Evolutionary conservation across 2,329 filamentous ascomycete species (phyloP).

Genomic region (Capronia coronata): DNA sequence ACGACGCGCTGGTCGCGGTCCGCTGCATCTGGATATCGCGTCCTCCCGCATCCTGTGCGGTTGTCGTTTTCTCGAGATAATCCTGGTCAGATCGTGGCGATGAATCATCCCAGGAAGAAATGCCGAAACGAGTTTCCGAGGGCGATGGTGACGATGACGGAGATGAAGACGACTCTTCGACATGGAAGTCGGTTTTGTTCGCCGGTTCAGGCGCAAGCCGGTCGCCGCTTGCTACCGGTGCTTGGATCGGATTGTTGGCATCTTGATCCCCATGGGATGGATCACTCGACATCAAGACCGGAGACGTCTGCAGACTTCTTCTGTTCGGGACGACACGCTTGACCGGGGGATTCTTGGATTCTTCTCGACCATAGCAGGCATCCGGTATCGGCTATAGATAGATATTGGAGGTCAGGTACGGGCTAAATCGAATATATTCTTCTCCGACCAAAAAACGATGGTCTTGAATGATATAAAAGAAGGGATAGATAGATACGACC

Average conservation of each 20-base stretch:
- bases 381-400: neutral
- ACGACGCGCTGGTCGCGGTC: conserved; percentile 14
- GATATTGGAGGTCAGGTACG: neutral
- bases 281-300: conserved; percentile 14
- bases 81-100: neutral
- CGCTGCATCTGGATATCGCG: conserved; percentile 11
- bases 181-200: neutral
- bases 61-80: conserved; percentile 18
- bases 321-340: no score
- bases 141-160: no score
- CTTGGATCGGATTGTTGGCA: conserved; percentile 1
- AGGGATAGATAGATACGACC: no score
- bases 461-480: no score
- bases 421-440: no score
- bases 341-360: neutral
- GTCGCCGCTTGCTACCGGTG: conserved; percentile 1
- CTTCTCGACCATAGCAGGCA: neutral
- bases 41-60: conserved; percentile 3
- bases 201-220: neutral
- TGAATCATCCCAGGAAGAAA: neutral
- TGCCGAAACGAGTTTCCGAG: neutral
- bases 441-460: no score
- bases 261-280: conserved; percentile 3
- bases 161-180: neutral
- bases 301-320: neutral